Evolutionary conservation across 1,284 basidiomycete species (phyloP).

Genomic region (Xerocomus nothofagi): DNA sequence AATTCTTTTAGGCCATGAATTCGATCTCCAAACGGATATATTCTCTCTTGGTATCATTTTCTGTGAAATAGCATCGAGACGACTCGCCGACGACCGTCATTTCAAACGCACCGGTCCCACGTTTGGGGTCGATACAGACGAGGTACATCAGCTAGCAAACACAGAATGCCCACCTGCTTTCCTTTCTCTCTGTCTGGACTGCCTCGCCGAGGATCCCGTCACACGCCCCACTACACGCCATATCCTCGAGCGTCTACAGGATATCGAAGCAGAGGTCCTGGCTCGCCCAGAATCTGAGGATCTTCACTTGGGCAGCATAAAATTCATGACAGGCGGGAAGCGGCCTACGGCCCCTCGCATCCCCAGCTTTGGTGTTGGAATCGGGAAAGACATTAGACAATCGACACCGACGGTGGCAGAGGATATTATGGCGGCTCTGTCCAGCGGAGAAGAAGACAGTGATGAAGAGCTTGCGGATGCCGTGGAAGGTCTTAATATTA

Average conservation of each 20-base stretch:
- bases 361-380: slow-evolving; percentile 81
- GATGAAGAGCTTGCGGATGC: slow-evolving; percentile 73
- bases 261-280: slow-evolving; percentile 81
- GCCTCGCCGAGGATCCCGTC: slow-evolving; percentile 67
- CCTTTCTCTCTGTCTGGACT: slow-evolving; percentile 77
- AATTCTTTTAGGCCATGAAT: slow-evolving; percentile 88
- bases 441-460: slow-evolving; percentile 49
- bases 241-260: slow-evolving; percentile 72
- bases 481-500: slow-evolving; percentile 52
- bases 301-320: slow-evolving; percentile 83
- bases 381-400: slow-evolving; percentile 57
- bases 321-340: slow-evolving; percentile 67
- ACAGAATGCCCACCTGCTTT: slow-evolving; percentile 80
- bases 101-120: slow-evolving; percentile 79
- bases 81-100: slow-evolving; percentile 77
- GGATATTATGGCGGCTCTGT: slow-evolving; percentile 29
- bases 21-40: slow-evolving; percentile 91
- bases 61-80: slow-evolving; percentile 87
- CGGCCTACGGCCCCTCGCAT: slow-evolving; percentile 69
- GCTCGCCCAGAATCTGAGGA: slow-evolving; percentile 66
- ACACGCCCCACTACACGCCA: slow-evolving; percentile 75
- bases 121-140: slow-evolving; percentile 77
- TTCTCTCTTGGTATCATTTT: slow-evolving; percentile 95
- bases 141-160: slow-evolving; percentile 71
- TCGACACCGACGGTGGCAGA: slow-evolving; percentile 21